These are phyloP conservation scores for Pichia californica DNA, from an alignment of 805 yeast species.

Conservation along the genomic window DNA sequence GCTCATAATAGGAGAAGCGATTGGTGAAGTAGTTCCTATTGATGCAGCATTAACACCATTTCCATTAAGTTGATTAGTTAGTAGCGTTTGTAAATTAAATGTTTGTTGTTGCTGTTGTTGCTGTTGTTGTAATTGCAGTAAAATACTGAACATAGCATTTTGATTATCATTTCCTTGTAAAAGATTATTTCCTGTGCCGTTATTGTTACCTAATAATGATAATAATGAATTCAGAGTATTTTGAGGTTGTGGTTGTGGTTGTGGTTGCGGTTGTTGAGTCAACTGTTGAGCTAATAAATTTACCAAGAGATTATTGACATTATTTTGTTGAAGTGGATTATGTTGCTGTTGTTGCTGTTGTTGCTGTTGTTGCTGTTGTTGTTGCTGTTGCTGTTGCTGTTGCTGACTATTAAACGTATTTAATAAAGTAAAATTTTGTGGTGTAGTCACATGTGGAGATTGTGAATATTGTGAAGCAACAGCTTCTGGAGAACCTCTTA, in stretches of 20 bases:
- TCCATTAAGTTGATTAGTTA: neutral
- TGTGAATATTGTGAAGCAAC: neutral
- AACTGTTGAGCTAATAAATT: slow-evolving; percentile 11
- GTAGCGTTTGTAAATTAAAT: slow-evolving; percentile 2
- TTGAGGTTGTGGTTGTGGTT: neutral
- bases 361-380: slow-evolving; percentile 8
- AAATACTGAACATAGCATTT: neutral
- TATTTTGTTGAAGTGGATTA: neutral
- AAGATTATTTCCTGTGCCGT: neutral
- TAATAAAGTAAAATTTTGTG: slow-evolving; percentile 3
- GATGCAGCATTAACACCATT: neutral
- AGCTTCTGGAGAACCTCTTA: neutral
- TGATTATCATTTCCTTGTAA: neutral
- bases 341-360: slow-evolving; percentile 6
- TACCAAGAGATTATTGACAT: slow-evolving; percentile 6
- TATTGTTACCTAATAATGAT: neutral
- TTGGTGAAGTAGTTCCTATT: too few species aligned
- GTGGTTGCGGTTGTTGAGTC: slow-evolving; percentile 6
- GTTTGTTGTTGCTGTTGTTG: slow-evolving; percentile 1
- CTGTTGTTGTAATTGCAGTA: slow-evolving; percentile 4
- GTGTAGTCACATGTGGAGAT: neutral
- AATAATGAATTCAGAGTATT: neutral
- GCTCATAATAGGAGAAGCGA: neutral
- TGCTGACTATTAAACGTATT: slow-evolving; percentile 1
- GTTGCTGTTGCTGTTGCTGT: slow-evolving; percentile 10